phyloP scores from a whole-genome alignment of 106 monocot species.

The Cymbidium sinense region DNA sequence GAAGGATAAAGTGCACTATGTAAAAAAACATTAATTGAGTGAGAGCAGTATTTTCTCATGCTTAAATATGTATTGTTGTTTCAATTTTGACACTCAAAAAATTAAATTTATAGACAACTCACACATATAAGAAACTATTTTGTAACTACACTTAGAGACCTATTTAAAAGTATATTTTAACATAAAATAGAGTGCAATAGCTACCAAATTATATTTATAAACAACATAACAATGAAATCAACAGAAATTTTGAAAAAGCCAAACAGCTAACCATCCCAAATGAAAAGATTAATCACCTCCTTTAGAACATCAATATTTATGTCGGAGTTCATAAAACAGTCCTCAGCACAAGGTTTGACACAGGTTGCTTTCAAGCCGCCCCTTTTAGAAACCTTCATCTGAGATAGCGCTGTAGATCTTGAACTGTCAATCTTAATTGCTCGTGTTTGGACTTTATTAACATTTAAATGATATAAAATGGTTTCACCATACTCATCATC shows the following conservation, averaged over 20 bases:
- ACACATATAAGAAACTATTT: not conserved
- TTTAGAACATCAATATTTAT: slow-evolving; percentile 69
- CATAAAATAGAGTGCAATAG: not conserved
- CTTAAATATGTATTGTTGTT: not conserved
- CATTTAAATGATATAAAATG: slow-evolving; percentile 63
- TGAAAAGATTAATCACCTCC: slow-evolving; percentile 41
- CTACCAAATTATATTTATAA: not conserved
- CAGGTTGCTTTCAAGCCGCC: slow-evolving; percentile 46
- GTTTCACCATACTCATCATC: slow-evolving; percentile 76
- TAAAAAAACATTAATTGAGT: too few relatives aligned
- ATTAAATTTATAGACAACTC: not conserved
- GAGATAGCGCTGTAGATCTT: slow-evolving; percentile 53
- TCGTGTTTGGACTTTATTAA: slow-evolving; percentile 66
- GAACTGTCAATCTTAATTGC: slow-evolving; percentile 41
- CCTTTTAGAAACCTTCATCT: slow-evolving; percentile 63
- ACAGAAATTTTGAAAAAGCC: not conserved
- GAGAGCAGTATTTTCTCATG: not conserved
- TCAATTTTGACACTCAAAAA: not conserved
- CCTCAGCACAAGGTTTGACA: slow-evolving; percentile 58
- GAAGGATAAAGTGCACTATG: too few relatives aligned
- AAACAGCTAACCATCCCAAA: not conserved
- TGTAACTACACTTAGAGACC: not conserved
- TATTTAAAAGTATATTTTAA: not conserved
- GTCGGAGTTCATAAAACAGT: slow-evolving; percentile 56
- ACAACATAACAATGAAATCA: not conserved